phyloP scores from a whole-genome alignment of 2,329 filamentous ascomycete genomes.

The Diaporthe amygdali region DNA sequence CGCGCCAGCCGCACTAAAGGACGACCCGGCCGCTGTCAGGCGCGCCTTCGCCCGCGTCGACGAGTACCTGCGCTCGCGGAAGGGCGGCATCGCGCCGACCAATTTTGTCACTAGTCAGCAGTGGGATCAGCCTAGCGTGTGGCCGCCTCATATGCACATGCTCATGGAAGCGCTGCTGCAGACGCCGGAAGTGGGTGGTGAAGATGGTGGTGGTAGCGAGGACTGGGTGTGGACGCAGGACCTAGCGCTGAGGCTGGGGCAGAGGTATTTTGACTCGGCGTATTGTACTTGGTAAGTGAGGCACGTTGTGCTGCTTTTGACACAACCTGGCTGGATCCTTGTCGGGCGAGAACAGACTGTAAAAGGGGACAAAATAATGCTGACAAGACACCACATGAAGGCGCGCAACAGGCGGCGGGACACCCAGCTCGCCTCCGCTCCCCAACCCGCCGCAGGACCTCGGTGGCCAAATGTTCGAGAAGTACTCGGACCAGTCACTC shows the following conservation, averaged over 20 bases:
- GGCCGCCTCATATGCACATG: conserved; percentile 71
- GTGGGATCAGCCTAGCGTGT: conserved; percentile 75
- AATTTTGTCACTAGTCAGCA: conserved; percentile 67
- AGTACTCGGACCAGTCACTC: conserved; percentile 66
- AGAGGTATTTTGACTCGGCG: conserved; percentile 70
- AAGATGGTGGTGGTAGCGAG: conserved; percentile 48
- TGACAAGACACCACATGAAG: not conserved
- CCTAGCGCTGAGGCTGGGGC: conserved; percentile 63
- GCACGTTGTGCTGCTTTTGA: too few species aligned
- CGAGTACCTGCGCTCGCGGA: conserved; percentile 54
- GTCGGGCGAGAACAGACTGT: not conserved
- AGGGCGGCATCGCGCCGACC: conserved; percentile 66
- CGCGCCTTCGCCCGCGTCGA: conserved; percentile 59
- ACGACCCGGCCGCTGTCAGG: conserved; percentile 63
- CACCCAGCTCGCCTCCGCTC: conserved; percentile 55
- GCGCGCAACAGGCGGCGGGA: conserved; percentile 65
- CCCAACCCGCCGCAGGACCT: conserved; percentile 47
- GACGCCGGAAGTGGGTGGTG: conserved; percentile 61
- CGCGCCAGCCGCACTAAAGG: conserved; percentile 59
- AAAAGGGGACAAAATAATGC: too few species aligned
- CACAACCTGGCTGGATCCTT: not conserved
- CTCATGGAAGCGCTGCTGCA: conserved; percentile 67
- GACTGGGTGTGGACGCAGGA: conserved; percentile 59
- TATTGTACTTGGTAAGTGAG: conserved; percentile 69
- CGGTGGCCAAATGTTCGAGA: conserved; percentile 72